Base-by-base conservation (phyloP, 257 asterid genomes). In the Lycium ferocissimum region DNA sequence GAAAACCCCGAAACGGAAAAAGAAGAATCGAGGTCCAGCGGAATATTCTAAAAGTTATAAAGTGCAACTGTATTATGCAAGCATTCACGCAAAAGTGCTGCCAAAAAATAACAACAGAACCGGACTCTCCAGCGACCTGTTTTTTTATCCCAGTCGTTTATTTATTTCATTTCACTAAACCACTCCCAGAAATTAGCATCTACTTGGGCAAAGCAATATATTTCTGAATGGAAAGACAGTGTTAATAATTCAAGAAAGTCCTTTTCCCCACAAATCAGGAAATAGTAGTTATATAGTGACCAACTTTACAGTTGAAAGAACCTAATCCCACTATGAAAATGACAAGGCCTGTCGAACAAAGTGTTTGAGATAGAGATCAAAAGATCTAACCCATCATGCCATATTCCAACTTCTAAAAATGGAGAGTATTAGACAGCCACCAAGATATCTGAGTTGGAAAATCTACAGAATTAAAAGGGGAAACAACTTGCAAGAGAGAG, bases 291-390 rank as follows among this genome's bases (percentile, higher is more conserved):
- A 26, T 7, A 54, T 2, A 78, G 22, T 33, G 49, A 53, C 49
- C 82, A 78, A 53, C 65, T 53, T 78, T 33, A 75, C 62, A 78
- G 4, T 33, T 53, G 47, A 78, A 53, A 14, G 82, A 78, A 78
- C 33, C 65, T 14, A 78, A 53, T 53, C 65, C 20, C 81, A 26
- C 15, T 78, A 33, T 14, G 82, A 78, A 51, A 78, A 53, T 53
- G 82, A 78, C 49, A 14, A 20, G 49, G 9, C 65, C 65, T 17
- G 33, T 7, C 65, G 26, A 78, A 53, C 17, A 26, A 78, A 75
- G 12, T 22, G 26, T 78, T 14, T 53, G 49, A 78, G 82, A 45
- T 53, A 78, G 82, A 72, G 80, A 72, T 72, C 2, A 10, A 72
- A 72, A 72, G 43, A 45, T 72, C n/a, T 18, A 72, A 45, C 38